These are phyloP conservation scores for Elsinoe australis DNA, from an alignment of 2,329 filamentous ascomycete species.

Conservation along the genomic window DNA sequence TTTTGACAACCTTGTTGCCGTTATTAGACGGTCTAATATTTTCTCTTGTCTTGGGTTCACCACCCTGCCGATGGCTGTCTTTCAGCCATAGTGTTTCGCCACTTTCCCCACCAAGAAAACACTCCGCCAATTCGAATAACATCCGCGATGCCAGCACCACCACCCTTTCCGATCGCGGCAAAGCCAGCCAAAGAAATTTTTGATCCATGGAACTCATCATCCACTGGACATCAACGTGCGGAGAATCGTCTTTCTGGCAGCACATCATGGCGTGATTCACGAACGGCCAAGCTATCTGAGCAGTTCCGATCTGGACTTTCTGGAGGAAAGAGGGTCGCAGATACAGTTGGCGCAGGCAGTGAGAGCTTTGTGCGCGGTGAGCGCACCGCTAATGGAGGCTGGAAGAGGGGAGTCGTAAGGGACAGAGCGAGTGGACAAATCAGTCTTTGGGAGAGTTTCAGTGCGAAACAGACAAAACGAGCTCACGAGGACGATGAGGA, in stretches of 20 bases:
- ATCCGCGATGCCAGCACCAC: background rate
- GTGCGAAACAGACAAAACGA: conserved; percentile 23
- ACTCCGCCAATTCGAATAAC: background rate
- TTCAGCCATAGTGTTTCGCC: too few species aligned
- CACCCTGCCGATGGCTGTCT: too few species aligned
- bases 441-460: conserved; percentile 32
- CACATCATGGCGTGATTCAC: conserved; percentile 63
- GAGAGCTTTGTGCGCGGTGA: conserved; percentile 46
- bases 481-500: conserved; percentile 21
- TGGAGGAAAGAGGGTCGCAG: conserved; percentile 52
- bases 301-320: conserved; percentile 57
- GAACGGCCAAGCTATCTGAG: conserved; percentile 58
- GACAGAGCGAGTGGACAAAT: conserved; percentile 43
- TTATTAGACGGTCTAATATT: background rate
- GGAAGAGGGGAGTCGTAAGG: conserved; percentile 41
- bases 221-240: conserved; percentile 72
- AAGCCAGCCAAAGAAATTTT: conserved; percentile 92
- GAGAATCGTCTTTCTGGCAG: conserved; percentile 57
- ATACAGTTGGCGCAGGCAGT: conserved; percentile 59
- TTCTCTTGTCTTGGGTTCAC: too few species aligned
- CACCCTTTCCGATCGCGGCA: conserved; percentile 69
- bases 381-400: conserved; percentile 46
- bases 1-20: background rate
- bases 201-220: conserved; percentile 91
- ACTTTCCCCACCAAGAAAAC: background rate